Conservation (phyloP, 495 filamentous ascomycete species). For the Parachaetomium inaequale region DNA sequence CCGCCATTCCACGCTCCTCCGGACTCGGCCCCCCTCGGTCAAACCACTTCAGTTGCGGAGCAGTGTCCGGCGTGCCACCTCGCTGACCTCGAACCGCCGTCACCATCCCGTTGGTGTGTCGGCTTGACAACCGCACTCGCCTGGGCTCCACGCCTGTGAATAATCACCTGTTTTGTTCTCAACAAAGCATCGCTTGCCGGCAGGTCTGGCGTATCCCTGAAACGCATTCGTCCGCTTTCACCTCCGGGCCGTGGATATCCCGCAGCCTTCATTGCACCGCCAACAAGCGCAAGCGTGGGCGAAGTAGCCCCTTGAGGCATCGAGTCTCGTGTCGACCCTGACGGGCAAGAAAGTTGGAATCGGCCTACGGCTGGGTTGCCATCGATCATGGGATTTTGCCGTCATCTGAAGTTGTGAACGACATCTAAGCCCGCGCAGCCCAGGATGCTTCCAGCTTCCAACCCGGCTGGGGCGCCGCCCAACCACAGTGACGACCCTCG, state of each 20-base stretch:
- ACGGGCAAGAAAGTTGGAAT: neutral
- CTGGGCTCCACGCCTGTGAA: neutral
- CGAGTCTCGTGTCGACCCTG: neutral
- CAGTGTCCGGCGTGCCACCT: slow-evolving; percentile 2
- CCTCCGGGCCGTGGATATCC: slow-evolving; percentile 15
- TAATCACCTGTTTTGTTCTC: slow-evolving; percentile 1
- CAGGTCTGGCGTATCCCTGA: slow-evolving; percentile 9
- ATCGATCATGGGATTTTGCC: slow-evolving; percentile 28
- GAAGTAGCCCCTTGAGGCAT: neutral
- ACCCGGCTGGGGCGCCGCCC: slow-evolving; percentile 43
- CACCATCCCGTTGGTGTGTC: neutral
- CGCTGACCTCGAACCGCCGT: neutral
- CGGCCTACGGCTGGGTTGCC: slow-evolving; percentile 9
- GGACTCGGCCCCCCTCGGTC: slow-evolving; percentile 12
- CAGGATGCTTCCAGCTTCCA: slow-evolving; percentile 44
- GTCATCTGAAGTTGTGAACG: neutral
- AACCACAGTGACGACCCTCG: slow-evolving; percentile 40
- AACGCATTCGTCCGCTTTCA: slow-evolving; percentile 10
- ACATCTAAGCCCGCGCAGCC: slow-evolving; percentile 19
- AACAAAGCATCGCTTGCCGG: slow-evolving; percentile 9
- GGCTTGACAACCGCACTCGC: neutral
- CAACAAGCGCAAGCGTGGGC: neutral
- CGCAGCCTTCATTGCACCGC: neutral
- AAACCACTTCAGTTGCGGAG: neutral
- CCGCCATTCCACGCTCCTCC: slow-evolving; percentile 7